These are phyloP conservation scores for Cytospora schulzeri DNA, from an alignment of 2,329 filamentous ascomycete species.

Conservation along the genomic window DNA sequence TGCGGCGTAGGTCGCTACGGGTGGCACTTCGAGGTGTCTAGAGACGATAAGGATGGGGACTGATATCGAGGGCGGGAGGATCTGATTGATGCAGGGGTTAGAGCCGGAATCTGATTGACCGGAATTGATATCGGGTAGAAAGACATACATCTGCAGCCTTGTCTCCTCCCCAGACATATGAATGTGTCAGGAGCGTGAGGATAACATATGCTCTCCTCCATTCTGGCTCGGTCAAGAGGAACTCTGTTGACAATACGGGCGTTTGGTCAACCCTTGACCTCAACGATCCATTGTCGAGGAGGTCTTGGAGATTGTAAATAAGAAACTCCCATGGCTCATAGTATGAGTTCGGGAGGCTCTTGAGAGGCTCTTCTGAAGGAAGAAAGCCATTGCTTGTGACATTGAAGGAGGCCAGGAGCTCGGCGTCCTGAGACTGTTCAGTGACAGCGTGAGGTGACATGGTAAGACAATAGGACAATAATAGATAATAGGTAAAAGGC, in stretches of 20 bases:
- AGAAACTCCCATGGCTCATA: slow-evolving; percentile 81
- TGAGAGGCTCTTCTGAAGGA: slow-evolving; percentile 68
- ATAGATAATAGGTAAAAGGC: not conserved
- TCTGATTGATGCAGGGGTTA: slow-evolving; percentile 40
- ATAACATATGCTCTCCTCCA: slow-evolving; percentile 82
- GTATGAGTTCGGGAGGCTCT: slow-evolving; percentile 66
- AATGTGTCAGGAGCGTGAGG: slow-evolving; percentile 78
- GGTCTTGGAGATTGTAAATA: slow-evolving; percentile 64
- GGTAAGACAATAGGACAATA: not conserved
- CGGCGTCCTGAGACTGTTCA: slow-evolving; percentile 30
- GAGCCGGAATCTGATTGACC: not conserved
- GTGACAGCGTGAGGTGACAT: slow-evolving; percentile 49
- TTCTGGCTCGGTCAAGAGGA: slow-evolving; percentile 66
- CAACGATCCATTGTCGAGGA: slow-evolving; percentile 67
- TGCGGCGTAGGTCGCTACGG: slow-evolving; percentile 87
- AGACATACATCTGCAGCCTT: slow-evolving; percentile 66
- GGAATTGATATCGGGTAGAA: not conserved
- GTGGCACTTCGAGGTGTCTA: slow-evolving; percentile 74
- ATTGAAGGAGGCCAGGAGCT: slow-evolving; percentile 39
- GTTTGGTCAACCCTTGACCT: slow-evolving; percentile 64
- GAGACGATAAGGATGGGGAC: slow-evolving; percentile 76
- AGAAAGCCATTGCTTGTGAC: slow-evolving; percentile 72
- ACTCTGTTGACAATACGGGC: slow-evolving; percentile 68
- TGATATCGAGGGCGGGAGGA: slow-evolving; percentile 74
- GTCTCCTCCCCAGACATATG: slow-evolving; percentile 87